Conservation (phyloP, 2,329 filamentous ascomycete species). For the Lecanicillium sp. region DNA sequence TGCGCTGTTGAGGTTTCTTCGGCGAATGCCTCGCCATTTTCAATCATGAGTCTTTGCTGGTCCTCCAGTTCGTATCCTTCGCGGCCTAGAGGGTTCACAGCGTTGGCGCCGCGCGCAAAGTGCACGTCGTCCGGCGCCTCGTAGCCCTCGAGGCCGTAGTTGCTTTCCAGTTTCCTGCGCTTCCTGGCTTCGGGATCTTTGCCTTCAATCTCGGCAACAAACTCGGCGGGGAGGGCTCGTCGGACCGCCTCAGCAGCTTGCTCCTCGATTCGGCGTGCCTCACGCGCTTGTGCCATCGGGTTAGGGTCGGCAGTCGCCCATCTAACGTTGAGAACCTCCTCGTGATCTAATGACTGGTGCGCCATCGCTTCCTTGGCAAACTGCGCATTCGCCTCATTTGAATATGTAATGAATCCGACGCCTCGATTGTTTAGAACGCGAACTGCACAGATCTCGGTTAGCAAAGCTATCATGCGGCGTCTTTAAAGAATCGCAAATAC, state of each 20-base stretch:
- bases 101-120: slow-evolving; percentile 71
- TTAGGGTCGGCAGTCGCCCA: slow-evolving; percentile 98
- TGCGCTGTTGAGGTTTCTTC: slow-evolving; percentile 29
- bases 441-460: slow-evolving; percentile 25
- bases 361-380: slow-evolving; percentile 96
- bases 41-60: slow-evolving; percentile 50
- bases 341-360: slow-evolving; percentile 84
- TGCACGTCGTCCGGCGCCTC: slow-evolving; percentile 92
- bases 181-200: slow-evolving; percentile 81
- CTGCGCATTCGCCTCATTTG: slow-evolving; percentile 80
- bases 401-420: slow-evolving; percentile 92
- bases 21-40: slow-evolving; percentile 42
- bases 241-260: slow-evolving; percentile 93
- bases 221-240: slow-evolving; percentile 77
- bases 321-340: slow-evolving; percentile 87
- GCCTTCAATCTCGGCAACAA: slow-evolving; percentile 89
- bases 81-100: slow-evolving; percentile 50
- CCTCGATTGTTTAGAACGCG: slow-evolving; percentile 83
- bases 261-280: slow-evolving; percentile 83
- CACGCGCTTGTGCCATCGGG: slow-evolving; percentile 85
- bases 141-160: slow-evolving; percentile 83
- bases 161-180: slow-evolving; percentile 79
- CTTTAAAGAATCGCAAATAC: slow-evolving; percentile 13
- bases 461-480: neutral
- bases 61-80: slow-evolving; percentile 56